Percentiles rank a stretch among this genome's conserved stretches.
phyloP scores from a whole-genome alignment of 257 asterid species.

The Primulina eburnea region DNA sequence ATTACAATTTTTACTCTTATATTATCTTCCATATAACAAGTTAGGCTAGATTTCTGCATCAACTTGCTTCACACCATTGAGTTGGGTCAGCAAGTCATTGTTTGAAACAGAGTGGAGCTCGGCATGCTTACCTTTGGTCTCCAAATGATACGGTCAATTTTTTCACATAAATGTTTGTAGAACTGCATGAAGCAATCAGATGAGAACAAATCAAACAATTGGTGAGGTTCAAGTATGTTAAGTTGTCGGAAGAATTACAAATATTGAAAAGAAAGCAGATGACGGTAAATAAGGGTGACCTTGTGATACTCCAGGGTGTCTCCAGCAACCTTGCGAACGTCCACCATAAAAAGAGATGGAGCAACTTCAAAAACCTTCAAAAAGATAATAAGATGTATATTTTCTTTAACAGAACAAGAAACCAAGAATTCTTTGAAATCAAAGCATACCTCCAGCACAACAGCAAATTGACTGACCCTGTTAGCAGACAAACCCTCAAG shows the following conservation, averaged over 20 bases:
- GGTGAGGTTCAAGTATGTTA: background rate
- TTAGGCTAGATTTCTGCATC: slow-evolving; percentile 1
- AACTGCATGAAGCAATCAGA: slow-evolving; percentile 50
- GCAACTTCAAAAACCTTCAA: slow-evolving; percentile 81
- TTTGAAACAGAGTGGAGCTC: slow-evolving; percentile 37
- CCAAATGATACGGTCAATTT: slow-evolving; percentile 61
- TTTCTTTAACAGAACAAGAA: slow-evolving; percentile 1
- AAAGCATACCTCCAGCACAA: slow-evolving; percentile 76
- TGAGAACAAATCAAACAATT: slow-evolving; percentile 6
- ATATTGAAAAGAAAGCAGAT: background rate
- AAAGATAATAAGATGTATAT: slow-evolving; percentile 4
- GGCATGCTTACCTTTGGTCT: slow-evolving; percentile 57
- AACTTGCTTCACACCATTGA: slow-evolving; percentile 38
- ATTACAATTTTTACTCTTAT: background rate
- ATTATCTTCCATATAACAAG: background rate
- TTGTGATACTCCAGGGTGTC: slow-evolving; percentile 90
- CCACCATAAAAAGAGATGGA: slow-evolving; percentile 92
- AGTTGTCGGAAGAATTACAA: background rate
- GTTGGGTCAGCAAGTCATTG: slow-evolving; percentile 57
- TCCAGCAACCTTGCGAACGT: slow-evolving; percentile 89
- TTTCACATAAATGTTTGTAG: slow-evolving; percentile 68
- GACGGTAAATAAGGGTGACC: slow-evolving; percentile 38
- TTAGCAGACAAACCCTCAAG: slow-evolving; percentile 77
- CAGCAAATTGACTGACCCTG: slow-evolving; percentile 70
- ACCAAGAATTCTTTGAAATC: slow-evolving; percentile 5